Evolutionary conservation across 345 rosid genomes (phyloP).

Genomic region (Populus davidiana): DNA sequence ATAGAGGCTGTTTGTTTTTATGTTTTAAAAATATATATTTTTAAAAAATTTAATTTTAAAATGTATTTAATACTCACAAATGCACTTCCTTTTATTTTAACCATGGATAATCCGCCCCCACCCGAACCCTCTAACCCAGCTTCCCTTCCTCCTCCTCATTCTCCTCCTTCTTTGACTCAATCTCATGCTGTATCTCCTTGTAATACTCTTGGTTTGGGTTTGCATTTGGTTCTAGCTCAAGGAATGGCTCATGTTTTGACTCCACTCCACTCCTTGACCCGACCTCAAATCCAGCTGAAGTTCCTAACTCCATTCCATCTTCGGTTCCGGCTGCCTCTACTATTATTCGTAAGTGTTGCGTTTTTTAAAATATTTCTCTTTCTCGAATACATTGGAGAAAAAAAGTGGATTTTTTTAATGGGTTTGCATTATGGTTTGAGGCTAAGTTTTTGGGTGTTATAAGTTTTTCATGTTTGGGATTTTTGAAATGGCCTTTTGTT

Average conservation of each 20-base stretch:
- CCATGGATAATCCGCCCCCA: background rate
- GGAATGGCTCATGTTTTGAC: background rate
- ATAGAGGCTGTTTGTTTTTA: no score
- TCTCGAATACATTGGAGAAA: background rate
- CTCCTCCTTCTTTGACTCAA: background rate
- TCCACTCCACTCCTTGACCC: background rate
- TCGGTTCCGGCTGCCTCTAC: background rate
- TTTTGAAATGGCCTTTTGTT: no score
- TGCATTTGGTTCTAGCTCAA: background rate
- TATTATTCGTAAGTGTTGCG: background rate
- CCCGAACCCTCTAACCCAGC: background rate
- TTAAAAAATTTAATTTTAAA: no score
- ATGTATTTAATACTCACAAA: no score
- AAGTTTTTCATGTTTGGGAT: background rate
- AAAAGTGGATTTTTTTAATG: no score
- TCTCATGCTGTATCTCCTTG: background rate
- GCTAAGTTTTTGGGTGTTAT: background rate
- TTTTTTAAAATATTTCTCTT: background rate
- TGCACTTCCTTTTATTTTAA: no score
- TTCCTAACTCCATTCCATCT: background rate
- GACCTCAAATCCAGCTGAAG: background rate
- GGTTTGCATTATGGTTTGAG: background rate
- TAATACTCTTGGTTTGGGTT: background rate
- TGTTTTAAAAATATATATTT: no score
- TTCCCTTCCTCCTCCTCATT: background rate